A percentile compares a stretch with the other conserved stretches of the same genome.
These are phyloP conservation scores for Parafenestella ontariensis DNA, from an alignment of 2,329 filamentous ascomycete species.

Conservation along the genomic window DNA sequence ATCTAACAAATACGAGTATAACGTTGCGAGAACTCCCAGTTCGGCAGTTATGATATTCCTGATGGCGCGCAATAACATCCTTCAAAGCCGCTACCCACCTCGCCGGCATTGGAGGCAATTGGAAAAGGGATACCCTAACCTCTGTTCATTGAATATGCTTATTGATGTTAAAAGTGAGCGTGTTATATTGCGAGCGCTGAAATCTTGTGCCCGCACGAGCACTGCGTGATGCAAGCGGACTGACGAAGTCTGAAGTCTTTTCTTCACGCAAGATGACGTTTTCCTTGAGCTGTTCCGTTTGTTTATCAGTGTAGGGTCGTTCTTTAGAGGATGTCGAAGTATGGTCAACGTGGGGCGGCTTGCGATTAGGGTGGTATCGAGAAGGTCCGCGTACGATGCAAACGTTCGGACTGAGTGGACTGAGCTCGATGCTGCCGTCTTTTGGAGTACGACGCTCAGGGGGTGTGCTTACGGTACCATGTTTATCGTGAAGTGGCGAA, in stretches of 20 bases:
- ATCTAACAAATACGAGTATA: neutral
- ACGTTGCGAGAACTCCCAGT: neutral
- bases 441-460: neutral
- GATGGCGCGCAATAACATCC: neutral
- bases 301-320: neutral
- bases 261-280: neutral
- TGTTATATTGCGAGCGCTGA: constrained; percentile 8
- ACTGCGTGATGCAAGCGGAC: constrained; percentile 7
- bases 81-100: neutral
- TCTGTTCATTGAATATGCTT: constrained; percentile 1
- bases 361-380: constrained; percentile 16
- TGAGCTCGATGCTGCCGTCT: constrained; percentile 21
- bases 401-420: constrained; percentile 38
- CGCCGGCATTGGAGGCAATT: neutral
- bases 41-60: no score
- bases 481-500: neutral
- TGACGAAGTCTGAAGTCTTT: neutral
- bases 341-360: neutral
- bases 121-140: neutral
- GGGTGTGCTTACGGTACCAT: neutral
- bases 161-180: constrained; percentile 4
- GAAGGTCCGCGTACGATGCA: constrained; percentile 39
- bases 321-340: neutral
- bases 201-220: constrained; percentile 14
- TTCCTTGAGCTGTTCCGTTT: neutral